A percentile compares a stretch with the other conserved stretches of the same genome.
phyloP scores from a whole-genome alignment of 441 rosid species.

The Theobroma grandiflorum region DNA sequence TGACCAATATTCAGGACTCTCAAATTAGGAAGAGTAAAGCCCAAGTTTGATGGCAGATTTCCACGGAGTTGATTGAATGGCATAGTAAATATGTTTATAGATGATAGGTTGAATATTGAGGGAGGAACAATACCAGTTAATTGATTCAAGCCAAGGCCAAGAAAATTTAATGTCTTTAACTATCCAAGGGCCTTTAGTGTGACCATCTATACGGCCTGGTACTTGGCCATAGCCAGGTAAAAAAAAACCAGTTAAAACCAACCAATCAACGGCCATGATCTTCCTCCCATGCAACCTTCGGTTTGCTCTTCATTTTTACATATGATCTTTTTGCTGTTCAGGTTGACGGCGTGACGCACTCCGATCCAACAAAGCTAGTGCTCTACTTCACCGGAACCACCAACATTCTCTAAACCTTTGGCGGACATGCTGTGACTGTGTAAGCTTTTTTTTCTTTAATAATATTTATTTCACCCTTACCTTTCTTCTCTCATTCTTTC shows the following conservation, averaged over 20 bases:
- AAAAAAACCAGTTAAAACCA: not conserved
- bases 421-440: conserved; percentile 99
- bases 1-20: not conserved
- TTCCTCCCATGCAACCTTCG: not conserved
- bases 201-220: conserved; percentile 99
- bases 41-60: conserved; percentile 13
- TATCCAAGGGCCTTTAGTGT: conserved; percentile 35
- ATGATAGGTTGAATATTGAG: conserved; percentile 30
- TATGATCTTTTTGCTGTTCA: conserved; percentile 29
- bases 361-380: conserved; percentile 84
- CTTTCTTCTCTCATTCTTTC: too few relatives aligned
- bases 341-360: conserved; percentile 71
- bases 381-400: conserved; percentile 99
- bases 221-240: conserved; percentile 85
- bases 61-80: conserved; percentile 6
- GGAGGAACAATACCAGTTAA: conserved; percentile 2
- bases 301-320: not conserved
- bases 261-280: not conserved
- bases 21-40: conserved; percentile 29
- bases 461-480: not conserved
- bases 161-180: not conserved
- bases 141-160: not conserved
- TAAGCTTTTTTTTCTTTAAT: conserved; percentile 45
- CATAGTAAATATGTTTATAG: not conserved
- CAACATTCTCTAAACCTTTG: conserved; percentile 92